Conservation (phyloP, 164 flowering plant species). For the Houttuynia cordata region DNA sequence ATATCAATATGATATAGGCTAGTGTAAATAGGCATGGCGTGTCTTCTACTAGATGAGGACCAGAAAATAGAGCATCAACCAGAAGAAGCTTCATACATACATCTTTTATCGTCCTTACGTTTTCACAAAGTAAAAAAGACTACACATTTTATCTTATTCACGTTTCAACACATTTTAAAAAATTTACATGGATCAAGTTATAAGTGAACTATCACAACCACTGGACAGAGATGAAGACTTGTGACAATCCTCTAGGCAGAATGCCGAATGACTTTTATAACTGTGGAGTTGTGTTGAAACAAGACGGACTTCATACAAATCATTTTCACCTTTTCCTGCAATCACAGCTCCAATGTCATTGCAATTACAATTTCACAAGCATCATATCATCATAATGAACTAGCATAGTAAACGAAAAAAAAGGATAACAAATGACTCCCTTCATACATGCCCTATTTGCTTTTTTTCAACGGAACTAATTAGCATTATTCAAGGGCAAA, state of each 20-base stretch:
- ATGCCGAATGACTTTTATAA: conserved; percentile 2
- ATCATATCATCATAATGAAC: background rate
- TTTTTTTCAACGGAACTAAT: no score
- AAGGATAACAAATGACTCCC: background rate
- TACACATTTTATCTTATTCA: background rate
- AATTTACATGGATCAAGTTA: background rate
- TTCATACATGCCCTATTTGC: no score
- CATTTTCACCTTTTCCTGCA: conserved; percentile 61
- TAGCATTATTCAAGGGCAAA: background rate
- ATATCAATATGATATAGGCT: no score
- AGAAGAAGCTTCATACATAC: no score
- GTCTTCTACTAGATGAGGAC: no score
- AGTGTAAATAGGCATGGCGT: no score
- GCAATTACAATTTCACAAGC: background rate
- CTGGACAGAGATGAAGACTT: background rate
- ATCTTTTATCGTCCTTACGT: no score
- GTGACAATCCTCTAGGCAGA: background rate
- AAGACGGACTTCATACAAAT: conserved; percentile 66
- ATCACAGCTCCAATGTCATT: background rate
- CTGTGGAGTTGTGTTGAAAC: conserved; percentile 32
- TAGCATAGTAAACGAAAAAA: background rate
- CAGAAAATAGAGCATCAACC: no score
- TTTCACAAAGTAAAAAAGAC: no score
- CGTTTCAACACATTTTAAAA: background rate
- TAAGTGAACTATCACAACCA: background rate